Base-by-base conservation (phyloP, 805 yeast genomes). In the Zygosaccharomyces gambellarensis region DNA sequence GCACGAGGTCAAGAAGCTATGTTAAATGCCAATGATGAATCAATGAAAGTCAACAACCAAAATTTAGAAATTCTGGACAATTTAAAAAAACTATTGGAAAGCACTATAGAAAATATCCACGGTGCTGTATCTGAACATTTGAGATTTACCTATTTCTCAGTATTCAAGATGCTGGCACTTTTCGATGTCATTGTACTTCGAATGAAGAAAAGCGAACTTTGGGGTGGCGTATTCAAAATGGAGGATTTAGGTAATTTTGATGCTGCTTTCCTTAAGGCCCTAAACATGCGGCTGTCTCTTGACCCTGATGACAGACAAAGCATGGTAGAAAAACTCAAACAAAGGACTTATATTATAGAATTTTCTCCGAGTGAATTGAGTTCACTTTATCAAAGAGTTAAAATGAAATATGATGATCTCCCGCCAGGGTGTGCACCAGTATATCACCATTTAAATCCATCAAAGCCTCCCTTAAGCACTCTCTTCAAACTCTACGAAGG, bases 121-220 rank as follows among this genome's bases (percentile, higher is more conserved):
- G 45, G 46, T 6, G 50, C 56, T 14, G 56, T 68, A 12, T 62
- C 68, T 1, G 53, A 57, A 42, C 51, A 62, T 41, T 46, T 65
- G 14, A 55, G 70, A 44, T 60, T 63, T 41, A 58, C 63, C 6
- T 65, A 62, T 40, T 65, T 60, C 49, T 63, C 70, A 3, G 62
- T 61, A 9, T 64, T 65, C 46, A 64, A 65, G 39, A 55, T 64
- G 57, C 49, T 62, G 28, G 60, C 66, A 3, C 52, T 62, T 21
- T 61, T 56, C 44, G 70, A 65, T 50, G 63, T 61, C 11, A 55
- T 65, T 10, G 44, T 65, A 9, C 61, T 60, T 39, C 56, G 63
- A 31, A 51, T 65, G 47, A 61, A 55, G 45, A 62, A 62, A 30
- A 64, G 62, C 30, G 65, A 65, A 34, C 39, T 64, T 25, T 53